phyloP scores from a whole-genome alignment of 306 rosid species.

The Sicyos edulis region DNA sequence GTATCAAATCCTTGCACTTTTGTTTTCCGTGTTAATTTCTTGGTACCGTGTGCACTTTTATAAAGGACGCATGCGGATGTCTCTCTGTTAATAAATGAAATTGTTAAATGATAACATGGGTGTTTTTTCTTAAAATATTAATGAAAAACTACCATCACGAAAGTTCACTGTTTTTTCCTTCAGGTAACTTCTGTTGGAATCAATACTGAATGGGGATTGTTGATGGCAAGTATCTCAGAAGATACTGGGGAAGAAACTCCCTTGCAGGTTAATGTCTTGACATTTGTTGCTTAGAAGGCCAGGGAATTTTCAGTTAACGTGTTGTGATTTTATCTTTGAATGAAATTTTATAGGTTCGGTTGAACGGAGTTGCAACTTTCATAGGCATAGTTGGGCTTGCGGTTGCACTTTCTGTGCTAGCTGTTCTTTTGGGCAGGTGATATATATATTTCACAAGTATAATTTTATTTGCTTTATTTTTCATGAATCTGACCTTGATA shows the following conservation, averaged over 20 bases:
- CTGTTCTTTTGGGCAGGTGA: slow-evolving; percentile 78
- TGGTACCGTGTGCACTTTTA: background rate
- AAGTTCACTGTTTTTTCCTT: slow-evolving; percentile 22
- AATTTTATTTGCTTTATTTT: background rate
- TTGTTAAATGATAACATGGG: background rate
- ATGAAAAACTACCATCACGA: background rate
- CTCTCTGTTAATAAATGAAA: background rate
- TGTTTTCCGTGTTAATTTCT: background rate
- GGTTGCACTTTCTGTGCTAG: slow-evolving; percentile 75
- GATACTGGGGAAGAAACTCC: slow-evolving; percentile 99
- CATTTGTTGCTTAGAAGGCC: slow-evolving; percentile 23
- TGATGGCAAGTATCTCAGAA: slow-evolving; percentile 99
- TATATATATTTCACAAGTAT: background rate
- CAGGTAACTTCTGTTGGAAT: slow-evolving; percentile 99
- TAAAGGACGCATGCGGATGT: background rate
- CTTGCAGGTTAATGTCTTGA: slow-evolving; percentile 56
- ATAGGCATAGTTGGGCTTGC: slow-evolving; percentile 89
- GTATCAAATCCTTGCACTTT: background rate
- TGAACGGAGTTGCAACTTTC: slow-evolving; percentile 98
- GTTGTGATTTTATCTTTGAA: slow-evolving; percentile 24
- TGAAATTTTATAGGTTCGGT: slow-evolving; percentile 66
- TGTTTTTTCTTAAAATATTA: background rate
- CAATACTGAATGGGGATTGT: slow-evolving; percentile 97
- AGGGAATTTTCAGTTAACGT: slow-evolving; percentile 2
- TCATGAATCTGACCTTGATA: slow-evolving; percentile 15